These are phyloP conservation scores for Saccharomycopsis hybrid DNA, from an alignment of 1,139 yeast genomes.

Conservation along the genomic window DNA sequence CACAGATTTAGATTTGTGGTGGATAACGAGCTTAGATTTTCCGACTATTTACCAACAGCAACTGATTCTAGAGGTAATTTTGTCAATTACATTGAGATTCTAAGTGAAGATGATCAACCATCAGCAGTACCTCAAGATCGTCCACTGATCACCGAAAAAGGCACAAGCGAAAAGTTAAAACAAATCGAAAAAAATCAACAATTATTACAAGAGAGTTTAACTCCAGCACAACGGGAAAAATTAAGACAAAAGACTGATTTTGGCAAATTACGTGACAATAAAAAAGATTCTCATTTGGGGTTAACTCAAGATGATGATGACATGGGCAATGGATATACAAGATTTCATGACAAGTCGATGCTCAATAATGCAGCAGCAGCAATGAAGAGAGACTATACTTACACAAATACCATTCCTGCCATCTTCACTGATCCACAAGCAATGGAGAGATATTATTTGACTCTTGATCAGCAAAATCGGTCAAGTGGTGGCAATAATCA, in stretches of 20 bases:
- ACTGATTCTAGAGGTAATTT: constrained; percentile 97
- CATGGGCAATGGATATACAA: constrained; percentile 73
- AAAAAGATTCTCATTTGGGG: constrained; percentile 47
- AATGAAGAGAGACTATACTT: constrained; percentile 30
- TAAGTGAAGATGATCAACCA: constrained; percentile 27
- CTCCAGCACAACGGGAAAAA: background rate
- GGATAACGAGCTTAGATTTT: constrained; percentile 86
- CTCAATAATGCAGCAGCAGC: constrained; percentile 25
- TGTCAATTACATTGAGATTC: constrained; percentile 83
- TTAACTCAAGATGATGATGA: constrained; percentile 63
- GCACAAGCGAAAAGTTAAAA: background rate
- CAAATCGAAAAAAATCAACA: constrained; percentile 2
- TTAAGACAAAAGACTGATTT: background rate
- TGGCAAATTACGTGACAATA: constrained; percentile 3
- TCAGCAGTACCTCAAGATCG: constrained; percentile 23
- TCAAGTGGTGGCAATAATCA: constrained; percentile 33
- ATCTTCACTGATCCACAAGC: constrained; percentile 81
- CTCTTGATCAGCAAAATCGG: constrained; percentile 55
- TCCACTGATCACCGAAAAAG: constrained; percentile 31
- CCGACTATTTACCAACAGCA: constrained; percentile 90
- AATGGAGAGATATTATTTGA: constrained; percentile 70
- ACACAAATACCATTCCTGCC: constrained; percentile 74
- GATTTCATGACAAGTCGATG: constrained; percentile 53
- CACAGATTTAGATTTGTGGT: constrained; percentile 92
- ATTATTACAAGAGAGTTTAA: background rate